These are phyloP conservation scores for Pluteus cervinus DNA, from an alignment of 768 basidiomycete genomes.

Conservation along the genomic window DNA sequence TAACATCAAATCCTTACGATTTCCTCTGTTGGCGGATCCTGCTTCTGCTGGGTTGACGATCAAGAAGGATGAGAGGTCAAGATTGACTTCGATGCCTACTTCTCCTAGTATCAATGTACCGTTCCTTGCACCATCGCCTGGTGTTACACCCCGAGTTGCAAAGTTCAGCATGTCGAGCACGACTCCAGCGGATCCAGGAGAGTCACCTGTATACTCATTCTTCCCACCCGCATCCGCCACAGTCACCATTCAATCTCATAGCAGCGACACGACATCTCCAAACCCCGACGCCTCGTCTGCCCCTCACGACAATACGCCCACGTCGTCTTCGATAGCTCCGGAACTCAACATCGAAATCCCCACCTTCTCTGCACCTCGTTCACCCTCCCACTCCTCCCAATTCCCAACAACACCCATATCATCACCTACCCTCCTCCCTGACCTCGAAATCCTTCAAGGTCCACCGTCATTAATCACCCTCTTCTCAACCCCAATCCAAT, in stretches of 20 bases:
- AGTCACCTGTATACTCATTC: too few relatives aligned
- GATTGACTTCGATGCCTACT: neutral
- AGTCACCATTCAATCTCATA: neutral
- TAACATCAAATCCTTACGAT: slow-evolving; percentile 31
- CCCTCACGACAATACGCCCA: neutral
- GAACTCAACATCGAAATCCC: neutral
- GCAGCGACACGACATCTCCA: neutral
- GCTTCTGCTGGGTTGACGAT: slow-evolving; percentile 11
- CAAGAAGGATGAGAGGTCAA: slow-evolving; percentile 7
- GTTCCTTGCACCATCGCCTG: too few relatives aligned
- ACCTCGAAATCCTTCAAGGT: slow-evolving; percentile 29
- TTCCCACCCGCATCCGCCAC: too few relatives aligned
- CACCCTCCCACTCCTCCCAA: slow-evolving; percentile 6
- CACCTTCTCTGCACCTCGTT: slow-evolving; percentile 11
- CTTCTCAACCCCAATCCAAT: slow-evolving; percentile 15
- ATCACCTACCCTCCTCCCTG: slow-evolving; percentile 33
- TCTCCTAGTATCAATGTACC: too few relatives aligned
- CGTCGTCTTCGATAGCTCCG: neutral
- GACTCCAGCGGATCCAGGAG: too few relatives aligned
- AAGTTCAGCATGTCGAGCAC: too few relatives aligned
- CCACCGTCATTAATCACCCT: slow-evolving; percentile 26
- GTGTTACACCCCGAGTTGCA: too few relatives aligned
- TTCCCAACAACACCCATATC: slow-evolving; percentile 15
- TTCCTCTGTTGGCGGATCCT: slow-evolving; percentile 35
- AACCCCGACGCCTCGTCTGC: neutral